Evolutionary conservation across 371 early-diverging fungal genomes (phyloP).

Genomic region (Phascolomyces articulosus): DNA sequence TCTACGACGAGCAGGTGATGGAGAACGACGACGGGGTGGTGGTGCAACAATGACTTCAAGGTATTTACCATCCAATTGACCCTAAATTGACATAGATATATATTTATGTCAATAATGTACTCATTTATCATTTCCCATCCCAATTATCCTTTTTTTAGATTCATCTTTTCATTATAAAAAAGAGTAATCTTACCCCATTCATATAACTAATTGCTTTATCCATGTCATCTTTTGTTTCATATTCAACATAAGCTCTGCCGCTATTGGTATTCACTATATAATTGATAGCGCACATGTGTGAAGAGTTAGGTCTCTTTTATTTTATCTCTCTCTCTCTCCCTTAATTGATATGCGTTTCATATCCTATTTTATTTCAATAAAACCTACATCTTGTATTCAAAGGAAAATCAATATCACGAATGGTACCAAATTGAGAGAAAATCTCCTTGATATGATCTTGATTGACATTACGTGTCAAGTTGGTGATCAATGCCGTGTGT

Average conservation of each 20-base stretch:
- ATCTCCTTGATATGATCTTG: conserved; percentile 52
- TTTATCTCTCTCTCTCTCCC: too few relatives aligned
- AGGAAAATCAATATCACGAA: conserved; percentile 43
- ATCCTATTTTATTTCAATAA: neutral
- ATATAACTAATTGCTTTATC: conserved; percentile 56
- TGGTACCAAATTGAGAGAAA: conserved; percentile 42
- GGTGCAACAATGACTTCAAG: conserved; percentile 33
- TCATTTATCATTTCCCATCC: too few relatives aligned
- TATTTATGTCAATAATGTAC: too few relatives aligned
- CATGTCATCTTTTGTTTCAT: conserved; percentile 56
- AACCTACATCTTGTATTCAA: conserved; percentile 44
- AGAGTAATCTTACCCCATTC: conserved; percentile 45
- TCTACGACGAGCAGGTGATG: conserved; percentile 26
- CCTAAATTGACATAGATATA: too few relatives aligned
- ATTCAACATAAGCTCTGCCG: conserved; percentile 61
- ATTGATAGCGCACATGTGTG: too few relatives aligned
- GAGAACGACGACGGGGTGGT: conserved; percentile 36
- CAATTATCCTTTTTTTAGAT: too few relatives aligned
- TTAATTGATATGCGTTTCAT: too few relatives aligned
- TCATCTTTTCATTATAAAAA: too few relatives aligned
- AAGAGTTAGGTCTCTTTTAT: too few relatives aligned
- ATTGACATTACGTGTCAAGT: conserved; percentile 40
- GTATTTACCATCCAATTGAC: conserved; percentile 59
- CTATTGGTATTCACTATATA: conserved; percentile 50
- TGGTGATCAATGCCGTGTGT: conserved; percentile 18